Evolutionary conservation across 2,329 filamentous ascomycete species (phyloP), one percentile per base, ranked within the genome.

Genomic region (Phaeomoniella chlamydospora): DNA sequence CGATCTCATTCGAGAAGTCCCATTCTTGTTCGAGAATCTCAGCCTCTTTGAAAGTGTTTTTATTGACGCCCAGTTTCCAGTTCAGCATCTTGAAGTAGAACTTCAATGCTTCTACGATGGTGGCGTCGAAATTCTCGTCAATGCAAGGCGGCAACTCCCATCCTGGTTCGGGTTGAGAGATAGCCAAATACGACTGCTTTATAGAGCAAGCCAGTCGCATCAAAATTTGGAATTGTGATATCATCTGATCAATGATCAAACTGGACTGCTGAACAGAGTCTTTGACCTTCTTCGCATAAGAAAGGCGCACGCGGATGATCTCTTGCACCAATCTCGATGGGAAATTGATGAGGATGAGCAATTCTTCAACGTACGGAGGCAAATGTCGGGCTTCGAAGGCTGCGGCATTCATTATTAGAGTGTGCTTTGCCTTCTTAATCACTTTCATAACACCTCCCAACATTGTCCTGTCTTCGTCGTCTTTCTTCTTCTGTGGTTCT

Each of bases 1-100:
- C 90, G 38, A 98, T 84, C 48, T 87, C 78, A 50, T 96, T 96
- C 36, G 83, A 92, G 51, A 96, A 96, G 39, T 86, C 85, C 90
- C 90, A 98, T 58, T 98, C 90, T 50, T 94, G 86, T 53, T 94
- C 92, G 33, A 98, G 64, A 44, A 98, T 80, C 64, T 98, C 90
- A 4, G 90, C 90, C 57, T 98, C 90, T 54, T 96, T 96, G 70
- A 98, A 98, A 0, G 87, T 94, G 60, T 96, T 98, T 57, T 94
- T 96, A 65, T 96, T 96, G 38, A 86, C 84, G 48, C 82, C 87
- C 36, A 98, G 66, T 57, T 96, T 96, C 85, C 87, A 96, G 53
- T 96, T 94, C 31, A 98, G 67, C 72, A 98, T 87, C 56, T 88
- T 90, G 69, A 98, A 98, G 59, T 98, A 98, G 57, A 94, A 96